Evolutionary conservation across 106 monocot genomes (phyloP), one percentile per base, ranked within the genome.

Genomic region (Hemerocallis citrina): DNA sequence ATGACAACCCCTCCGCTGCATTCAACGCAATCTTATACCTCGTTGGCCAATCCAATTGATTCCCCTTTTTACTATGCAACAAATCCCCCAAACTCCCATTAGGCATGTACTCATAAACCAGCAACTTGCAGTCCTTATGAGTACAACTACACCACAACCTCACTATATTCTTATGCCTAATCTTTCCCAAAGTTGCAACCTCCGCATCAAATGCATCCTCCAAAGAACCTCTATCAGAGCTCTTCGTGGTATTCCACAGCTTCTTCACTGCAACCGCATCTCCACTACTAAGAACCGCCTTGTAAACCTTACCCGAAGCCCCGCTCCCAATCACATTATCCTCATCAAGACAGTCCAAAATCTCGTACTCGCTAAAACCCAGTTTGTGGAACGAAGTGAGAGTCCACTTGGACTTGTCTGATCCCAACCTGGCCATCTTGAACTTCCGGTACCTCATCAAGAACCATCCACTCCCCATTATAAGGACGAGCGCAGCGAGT

Each of bases 61-160:
- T 57, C 17, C 35, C 60, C 55, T 82, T 89, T 52, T 60, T 77
- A 24, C 85, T 61, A 24, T 89, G 93, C 32, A 94, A 45, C 55
- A 80, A 31, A 14, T 94, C 89, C 29, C 89, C 89, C 14, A 94
- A 54, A 55, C 93, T 89, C 7, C 93, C 93, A 29, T 93, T 93
- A 0, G 79, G 75, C 89, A 93, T 93, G 70, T 89, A 82, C 74
- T 93, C 93, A 14, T 85, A 93, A 0, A 93, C 93, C 28, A 93
- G 71, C 0, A 93, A 69, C 64, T 80, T 81, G 59, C 48, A 75
- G 22, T 82, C 85, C 67, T 72, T 73, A 63, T 89, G 75, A n/a
- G 28, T 62, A 70, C 85, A 94, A 59, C 77, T 75, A 29, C 93
- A 94, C 85, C 82, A 94, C 1, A 89, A 65, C 65, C 71, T 94